Percentiles rank a stretch among this genome's conserved stretches.
phyloP scores from a whole-genome alignment of 306 rosid genomes.

The Trifolium repens region DNA sequence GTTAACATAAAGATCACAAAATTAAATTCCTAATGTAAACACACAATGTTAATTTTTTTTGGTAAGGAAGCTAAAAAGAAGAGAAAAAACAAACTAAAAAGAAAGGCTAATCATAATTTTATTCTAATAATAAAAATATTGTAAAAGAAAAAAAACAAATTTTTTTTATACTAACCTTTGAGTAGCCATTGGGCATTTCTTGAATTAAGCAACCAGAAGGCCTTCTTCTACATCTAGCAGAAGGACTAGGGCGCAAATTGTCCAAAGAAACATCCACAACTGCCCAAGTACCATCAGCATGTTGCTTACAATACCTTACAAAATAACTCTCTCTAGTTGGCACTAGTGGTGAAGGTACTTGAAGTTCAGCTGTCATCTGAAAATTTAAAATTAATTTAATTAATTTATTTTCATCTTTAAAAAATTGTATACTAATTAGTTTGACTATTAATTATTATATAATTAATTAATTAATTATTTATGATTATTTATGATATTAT shows the following conservation, averaged over 20 bases:
- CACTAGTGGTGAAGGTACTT: slow-evolving; percentile 95
- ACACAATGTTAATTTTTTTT: not conserved
- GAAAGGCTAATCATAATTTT: not conserved
- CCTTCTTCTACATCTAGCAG: slow-evolving; percentile 72
- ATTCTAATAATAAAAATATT: not conserved
- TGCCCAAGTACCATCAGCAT: slow-evolving; percentile 89
- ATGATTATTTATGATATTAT: not conserved
- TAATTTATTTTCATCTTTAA: not conserved
- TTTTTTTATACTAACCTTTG: slow-evolving; percentile 58
- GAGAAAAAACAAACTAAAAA: too few relatives aligned
- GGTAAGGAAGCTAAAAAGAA: too few relatives aligned
- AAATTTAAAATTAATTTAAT: slow-evolving; percentile 14
- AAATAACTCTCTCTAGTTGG: slow-evolving; percentile 91
- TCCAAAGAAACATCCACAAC: slow-evolving; percentile 95
- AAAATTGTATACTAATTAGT: not conserved
- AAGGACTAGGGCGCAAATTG: slow-evolving; percentile 74
- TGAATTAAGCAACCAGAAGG: slow-evolving; percentile 97
- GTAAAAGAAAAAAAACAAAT: too few relatives aligned
- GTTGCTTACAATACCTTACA: slow-evolving; percentile 96
- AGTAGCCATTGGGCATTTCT: slow-evolving; percentile 98
- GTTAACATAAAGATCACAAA: not conserved
- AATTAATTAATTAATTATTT: not conserved
- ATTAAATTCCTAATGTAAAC: not conserved
- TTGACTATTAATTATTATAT: not conserved
- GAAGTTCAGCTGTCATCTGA: slow-evolving; percentile 94